Evolutionary conservation across 2,329 filamentous ascomycete species (phyloP), one percentile per base, ranked within the genome.

Genomic region (Aspergillus fijiensis): DNA sequence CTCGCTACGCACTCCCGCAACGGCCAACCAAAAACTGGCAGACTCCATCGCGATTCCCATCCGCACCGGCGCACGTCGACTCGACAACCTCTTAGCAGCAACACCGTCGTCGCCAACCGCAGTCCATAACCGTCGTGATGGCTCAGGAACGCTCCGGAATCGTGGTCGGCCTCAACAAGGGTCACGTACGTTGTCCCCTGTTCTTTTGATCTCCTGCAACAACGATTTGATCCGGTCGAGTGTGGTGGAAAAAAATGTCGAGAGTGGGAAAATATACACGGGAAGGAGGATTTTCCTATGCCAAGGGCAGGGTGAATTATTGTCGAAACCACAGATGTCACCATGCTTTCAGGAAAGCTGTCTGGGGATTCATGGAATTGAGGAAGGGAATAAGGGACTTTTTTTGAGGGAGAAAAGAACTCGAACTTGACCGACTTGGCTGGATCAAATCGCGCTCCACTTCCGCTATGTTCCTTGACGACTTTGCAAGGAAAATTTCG

Each of bases 131-230:
- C 69, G 69, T 76, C 76, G 77, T 75, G 72, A 82, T 82, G 80
- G 79, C 79, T 65, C 79, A 79, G 71, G 79, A 82, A 77, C 77
- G 78, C 68, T 77, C 78, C 74, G 80, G 80, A 73, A 79, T 88
- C 75, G 79, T 82, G 77, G 76, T 84, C 74, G 86, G 86, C 75
- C 77, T 87, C 73, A 88, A 88, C 80, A 81, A 81, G 74, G 86
- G 86, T 77, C 85, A 87, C 77, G 86, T 88, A 87, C 76, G 86
- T 87, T 69, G 47, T 65, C 61, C 66, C 64, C 55, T 58, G 12
- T 45, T 14, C 54, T 42, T 60, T 39, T 31, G 16, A 49, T 39
- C n/a, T 29, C 27, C 42, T 65, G 59, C 51, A 47, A n/a, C 42
- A 49, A 27, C 50, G 57, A 61, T 53, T 58, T 55, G 58, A 55